Evolutionary conservation across 1,284 basidiomycete species (phyloP).

Genomic region (Amylostereum chailletii): DNA sequence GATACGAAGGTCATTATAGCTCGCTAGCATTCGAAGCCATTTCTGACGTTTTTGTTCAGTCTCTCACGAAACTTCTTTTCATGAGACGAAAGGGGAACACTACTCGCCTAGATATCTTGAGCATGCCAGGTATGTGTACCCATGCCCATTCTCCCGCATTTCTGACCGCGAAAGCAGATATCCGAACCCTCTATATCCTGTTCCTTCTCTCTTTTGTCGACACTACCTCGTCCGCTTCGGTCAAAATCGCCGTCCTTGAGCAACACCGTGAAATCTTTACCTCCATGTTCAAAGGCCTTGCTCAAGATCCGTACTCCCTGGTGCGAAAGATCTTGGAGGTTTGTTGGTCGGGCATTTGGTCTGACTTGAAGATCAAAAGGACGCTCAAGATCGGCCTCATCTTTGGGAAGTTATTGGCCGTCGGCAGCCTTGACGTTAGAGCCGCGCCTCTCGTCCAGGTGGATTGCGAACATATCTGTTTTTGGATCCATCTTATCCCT

Average conservation of each 20-base stretch:
- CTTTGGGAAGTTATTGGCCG: constrained; percentile 60
- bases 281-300: constrained; percentile 60
- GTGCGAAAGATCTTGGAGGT: constrained; percentile 51
- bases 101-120: constrained; percentile 32
- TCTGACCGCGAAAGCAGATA: constrained; percentile 35
- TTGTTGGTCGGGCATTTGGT: constrained; percentile 65
- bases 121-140: constrained; percentile 42
- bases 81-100: constrained; percentile 56
- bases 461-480: constrained; percentile 84
- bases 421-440: constrained; percentile 72
- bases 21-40: not conserved
- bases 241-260: constrained; percentile 59
- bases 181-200: constrained; percentile 59
- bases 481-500: constrained; percentile 72
- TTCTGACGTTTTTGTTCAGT: constrained; percentile 27
- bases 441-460: constrained; percentile 79
- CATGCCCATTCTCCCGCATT: not conserved
- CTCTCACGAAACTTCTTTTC: constrained; percentile 53
- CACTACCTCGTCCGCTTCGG: constrained; percentile 30
- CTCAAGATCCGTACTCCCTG: constrained; percentile 51
- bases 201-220: constrained; percentile 67
- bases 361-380: constrained; percentile 58
- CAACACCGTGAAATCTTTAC: constrained; percentile 54
- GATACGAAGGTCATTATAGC: constrained; percentile 50
- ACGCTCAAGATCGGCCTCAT: constrained; percentile 48